These are phyloP conservation scores for Aquanectria penicillioides DNA, from an alignment of 2,329 filamentous ascomycete species.

Conservation along the genomic window DNA sequence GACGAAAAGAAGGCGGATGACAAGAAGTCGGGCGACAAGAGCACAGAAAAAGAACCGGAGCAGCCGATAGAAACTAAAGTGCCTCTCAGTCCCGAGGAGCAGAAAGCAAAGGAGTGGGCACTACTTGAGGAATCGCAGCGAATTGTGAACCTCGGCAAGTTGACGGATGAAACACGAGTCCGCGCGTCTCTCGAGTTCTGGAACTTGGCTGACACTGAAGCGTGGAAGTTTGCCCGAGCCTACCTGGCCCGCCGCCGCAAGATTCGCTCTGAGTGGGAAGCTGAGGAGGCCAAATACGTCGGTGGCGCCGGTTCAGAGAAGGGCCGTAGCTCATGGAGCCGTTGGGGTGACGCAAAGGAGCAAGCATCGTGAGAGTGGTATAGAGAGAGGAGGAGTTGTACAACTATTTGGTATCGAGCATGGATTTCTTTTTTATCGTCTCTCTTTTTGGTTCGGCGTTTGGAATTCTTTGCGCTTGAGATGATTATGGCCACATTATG, in stretches of 20 bases:
- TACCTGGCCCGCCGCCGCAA: conserved; percentile 70
- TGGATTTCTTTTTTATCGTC: background rate
- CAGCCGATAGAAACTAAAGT: conserved; percentile 46
- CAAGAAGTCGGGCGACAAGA: background rate
- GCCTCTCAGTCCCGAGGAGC: conserved; percentile 56
- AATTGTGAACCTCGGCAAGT: conserved; percentile 60
- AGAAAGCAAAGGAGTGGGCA: conserved; percentile 63
- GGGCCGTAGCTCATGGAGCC: conserved; percentile 48
- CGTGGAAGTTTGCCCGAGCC: conserved; percentile 79
- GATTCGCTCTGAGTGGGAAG: conserved; percentile 75
- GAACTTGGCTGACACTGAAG: conserved; percentile 79
- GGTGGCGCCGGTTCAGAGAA: conserved; percentile 68
- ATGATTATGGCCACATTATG: background rate
- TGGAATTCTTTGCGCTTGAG: background rate
- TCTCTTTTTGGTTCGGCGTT: conserved; percentile 9
- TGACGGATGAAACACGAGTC: conserved; percentile 56
- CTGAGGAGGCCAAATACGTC: conserved; percentile 72
- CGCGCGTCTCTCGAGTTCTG: conserved; percentile 69
- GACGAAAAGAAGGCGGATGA: background rate
- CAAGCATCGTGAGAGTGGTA: conserved; percentile 4
- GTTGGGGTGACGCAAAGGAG: conserved; percentile 47
- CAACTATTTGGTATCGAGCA: background rate
- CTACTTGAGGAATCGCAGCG: conserved; percentile 61
- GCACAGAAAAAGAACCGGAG: conserved; percentile 36
- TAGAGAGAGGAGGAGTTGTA: background rate